A percentile compares a stretch with the other conserved stretches of the same genome.
Conservation (phyloP, 2,329 filamentous ascomycete species). For the Arthrobotrys sphaeroides region DNA sequence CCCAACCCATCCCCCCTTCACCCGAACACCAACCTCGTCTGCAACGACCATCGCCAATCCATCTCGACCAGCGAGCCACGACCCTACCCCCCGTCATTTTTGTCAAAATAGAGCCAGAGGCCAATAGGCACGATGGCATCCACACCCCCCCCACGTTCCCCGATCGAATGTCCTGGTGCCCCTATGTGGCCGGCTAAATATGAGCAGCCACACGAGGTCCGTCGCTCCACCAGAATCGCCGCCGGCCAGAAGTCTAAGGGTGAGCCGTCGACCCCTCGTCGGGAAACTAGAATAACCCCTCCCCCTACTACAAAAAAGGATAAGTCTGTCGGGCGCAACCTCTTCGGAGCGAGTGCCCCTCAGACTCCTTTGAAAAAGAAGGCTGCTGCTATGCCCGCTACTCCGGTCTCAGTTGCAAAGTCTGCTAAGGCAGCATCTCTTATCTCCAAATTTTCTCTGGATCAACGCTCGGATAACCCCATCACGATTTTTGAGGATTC, state of each 20-base stretch:
- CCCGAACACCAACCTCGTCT: slow-evolving; percentile 4
- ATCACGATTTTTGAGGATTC: slow-evolving; percentile 50
- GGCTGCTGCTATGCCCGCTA: slow-evolving; percentile 8
- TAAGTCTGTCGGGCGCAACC: slow-evolving; percentile 21
- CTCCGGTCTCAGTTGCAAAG: slow-evolving; percentile 33
- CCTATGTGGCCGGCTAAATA: slow-evolving; percentile 45
- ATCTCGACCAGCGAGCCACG: neutral
- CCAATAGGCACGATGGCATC: slow-evolving; percentile 42
- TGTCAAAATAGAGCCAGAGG: slow-evolving; percentile 1
- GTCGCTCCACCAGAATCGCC: slow-evolving; percentile 43
- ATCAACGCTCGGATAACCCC: slow-evolving; percentile 34
- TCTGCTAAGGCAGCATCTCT: slow-evolving; percentile 47
- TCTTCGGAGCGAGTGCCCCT: slow-evolving; percentile 7
- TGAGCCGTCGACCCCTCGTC: slow-evolving; percentile 45
- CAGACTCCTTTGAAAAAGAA: slow-evolving; percentile 51
- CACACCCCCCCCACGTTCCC: slow-evolving; percentile 34
- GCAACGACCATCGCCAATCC: neutral
- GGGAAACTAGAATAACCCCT: slow-evolving; percentile 32
- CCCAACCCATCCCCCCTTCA: neutral
- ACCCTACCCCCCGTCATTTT: neutral
- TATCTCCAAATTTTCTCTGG: slow-evolving; percentile 44
- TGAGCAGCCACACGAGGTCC: slow-evolving; percentile 45
- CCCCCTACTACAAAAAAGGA: slow-evolving; percentile 41
- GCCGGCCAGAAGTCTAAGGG: slow-evolving; percentile 24
- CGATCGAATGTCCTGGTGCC: slow-evolving; percentile 35